Conservation (phyloP, 352 stramenopile species). For the Phytophthora europaea region DNA sequence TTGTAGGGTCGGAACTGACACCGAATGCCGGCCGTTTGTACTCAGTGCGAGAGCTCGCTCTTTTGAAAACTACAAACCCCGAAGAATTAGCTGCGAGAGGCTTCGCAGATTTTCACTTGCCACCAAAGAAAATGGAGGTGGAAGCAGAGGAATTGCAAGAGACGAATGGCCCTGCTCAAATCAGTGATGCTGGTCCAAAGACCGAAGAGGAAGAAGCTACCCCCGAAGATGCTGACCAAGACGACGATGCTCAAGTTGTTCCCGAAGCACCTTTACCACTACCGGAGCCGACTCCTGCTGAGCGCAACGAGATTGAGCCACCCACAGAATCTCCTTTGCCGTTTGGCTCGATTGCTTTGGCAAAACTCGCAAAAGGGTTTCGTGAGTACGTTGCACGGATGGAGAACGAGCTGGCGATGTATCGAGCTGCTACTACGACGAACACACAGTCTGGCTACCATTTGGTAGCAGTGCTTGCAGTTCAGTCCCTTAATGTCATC, state of each 20-base stretch:
- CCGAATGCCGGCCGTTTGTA: slow-evolving; percentile 55
- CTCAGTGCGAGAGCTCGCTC: slow-evolving; percentile 63
- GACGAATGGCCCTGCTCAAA: not conserved
- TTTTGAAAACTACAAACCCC: slow-evolving; percentile 33
- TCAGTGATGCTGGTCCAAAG: not conserved
- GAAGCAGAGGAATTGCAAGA: slow-evolving; percentile 13
- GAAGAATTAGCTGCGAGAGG: slow-evolving; percentile 33
- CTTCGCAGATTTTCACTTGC: slow-evolving; percentile 39
- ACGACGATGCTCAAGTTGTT: slow-evolving; percentile 4
- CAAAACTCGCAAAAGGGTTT: slow-evolving; percentile 45
- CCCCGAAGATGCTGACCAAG: slow-evolving; percentile 23
- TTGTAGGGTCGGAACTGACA: slow-evolving; percentile 44
- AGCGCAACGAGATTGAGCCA: slow-evolving; percentile 50
- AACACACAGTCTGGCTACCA: slow-evolving; percentile 32
- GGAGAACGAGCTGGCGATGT: slow-evolving; percentile 20
- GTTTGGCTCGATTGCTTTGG: slow-evolving; percentile 35
- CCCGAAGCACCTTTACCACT: slow-evolving; percentile 9
- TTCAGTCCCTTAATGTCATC: slow-evolving; percentile 58
- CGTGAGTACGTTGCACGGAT: slow-evolving; percentile 41
- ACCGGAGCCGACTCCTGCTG: slow-evolving; percentile 36
- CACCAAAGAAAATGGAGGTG: slow-evolving; percentile 12
- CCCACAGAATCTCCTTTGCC: slow-evolving; percentile 49
- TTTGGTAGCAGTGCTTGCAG: slow-evolving; percentile 54
- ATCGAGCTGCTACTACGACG: not conserved
- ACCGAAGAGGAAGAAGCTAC: not conserved